Conservation (phyloP, 1,284 basidiomycete species). For the Tetrapyrgos nigripes region DNA sequence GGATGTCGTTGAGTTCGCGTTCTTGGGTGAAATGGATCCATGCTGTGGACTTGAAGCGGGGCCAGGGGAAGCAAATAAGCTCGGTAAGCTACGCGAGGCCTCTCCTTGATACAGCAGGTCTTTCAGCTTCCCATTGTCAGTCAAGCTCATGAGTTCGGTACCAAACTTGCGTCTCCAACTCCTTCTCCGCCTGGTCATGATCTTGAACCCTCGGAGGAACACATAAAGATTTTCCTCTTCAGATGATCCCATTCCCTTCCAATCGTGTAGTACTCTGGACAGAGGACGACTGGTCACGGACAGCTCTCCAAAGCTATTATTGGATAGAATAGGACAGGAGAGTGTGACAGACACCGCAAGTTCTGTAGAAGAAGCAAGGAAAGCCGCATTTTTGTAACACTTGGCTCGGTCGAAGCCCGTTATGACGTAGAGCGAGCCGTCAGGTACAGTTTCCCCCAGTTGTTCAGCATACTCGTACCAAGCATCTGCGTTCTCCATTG, state of each 20-base stretch:
- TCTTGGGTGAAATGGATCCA: too few species aligned
- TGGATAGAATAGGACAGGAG: too few species aligned
- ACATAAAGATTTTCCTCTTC: too few species aligned
- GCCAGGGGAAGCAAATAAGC: not conserved
- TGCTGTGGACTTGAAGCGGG: too few species aligned
- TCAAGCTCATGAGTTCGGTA: too few species aligned
- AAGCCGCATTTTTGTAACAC: not conserved
- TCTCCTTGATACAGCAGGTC: not conserved
- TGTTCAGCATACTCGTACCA: constrained; percentile 6
- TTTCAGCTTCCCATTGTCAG: not conserved
- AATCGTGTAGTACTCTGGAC: too few species aligned
- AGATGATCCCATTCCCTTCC: too few species aligned
- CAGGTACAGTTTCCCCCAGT: not conserved
- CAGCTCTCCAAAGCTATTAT: too few species aligned
- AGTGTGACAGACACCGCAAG: not conserved
- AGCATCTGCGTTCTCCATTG: not conserved
- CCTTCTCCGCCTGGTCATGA: too few species aligned
- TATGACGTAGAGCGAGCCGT: constrained; percentile 1
- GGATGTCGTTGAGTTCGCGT: too few species aligned
- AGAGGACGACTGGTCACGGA: too few species aligned
- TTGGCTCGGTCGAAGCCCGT: not conserved
- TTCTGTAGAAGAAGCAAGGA: not conserved
- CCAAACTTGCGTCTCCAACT: too few species aligned
- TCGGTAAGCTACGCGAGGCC: not conserved
- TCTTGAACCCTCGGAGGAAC: not conserved